Percentiles rank a stretch among this genome's conserved stretches.
Evolutionary conservation across 2,329 filamentous ascomycete species (phyloP).

Genomic region (Lachnum nothofagi): DNA sequence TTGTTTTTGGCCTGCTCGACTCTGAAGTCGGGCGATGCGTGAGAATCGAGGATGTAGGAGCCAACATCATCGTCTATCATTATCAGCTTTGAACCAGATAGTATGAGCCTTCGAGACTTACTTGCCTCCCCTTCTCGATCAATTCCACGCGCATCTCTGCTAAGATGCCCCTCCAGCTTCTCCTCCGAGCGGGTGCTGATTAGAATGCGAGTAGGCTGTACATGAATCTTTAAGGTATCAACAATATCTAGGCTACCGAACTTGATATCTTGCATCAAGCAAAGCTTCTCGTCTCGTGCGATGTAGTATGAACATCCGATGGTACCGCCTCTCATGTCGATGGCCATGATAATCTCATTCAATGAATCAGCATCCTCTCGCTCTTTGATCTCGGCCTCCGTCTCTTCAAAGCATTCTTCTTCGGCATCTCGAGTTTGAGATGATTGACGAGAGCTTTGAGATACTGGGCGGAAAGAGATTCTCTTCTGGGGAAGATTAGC

Average conservation of each 20-base stretch:
- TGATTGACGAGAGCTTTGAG: neutral
- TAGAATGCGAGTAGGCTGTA: constrained; percentile 52
- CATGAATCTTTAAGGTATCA: constrained; percentile 54
- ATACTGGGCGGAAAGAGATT: constrained; percentile 14
- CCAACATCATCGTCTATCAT: constrained; percentile 35
- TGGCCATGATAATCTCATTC: constrained; percentile 71
- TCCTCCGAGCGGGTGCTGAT: constrained; percentile 36
- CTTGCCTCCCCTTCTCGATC: constrained; percentile 24
- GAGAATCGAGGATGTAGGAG: constrained; percentile 55
- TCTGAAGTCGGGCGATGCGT: constrained; percentile 68
- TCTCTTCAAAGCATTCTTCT: constrained; percentile 19
- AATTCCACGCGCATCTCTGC: constrained; percentile 28
- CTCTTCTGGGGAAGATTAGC: constrained; percentile 15
- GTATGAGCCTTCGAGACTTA: constrained; percentile 14
- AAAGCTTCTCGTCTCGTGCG: constrained; percentile 63
- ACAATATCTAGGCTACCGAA: constrained; percentile 63
- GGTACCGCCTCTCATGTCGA: constrained; percentile 65
- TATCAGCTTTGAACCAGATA: constrained; percentile 1
- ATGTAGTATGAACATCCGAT: constrained; percentile 84
- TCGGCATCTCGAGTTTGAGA: constrained; percentile 14
- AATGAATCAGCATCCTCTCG: constrained; percentile 45
- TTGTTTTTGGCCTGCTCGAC: constrained; percentile 62
- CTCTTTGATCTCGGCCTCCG: constrained; percentile 30
- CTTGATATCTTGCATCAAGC: constrained; percentile 71
- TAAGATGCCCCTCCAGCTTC: constrained; percentile 29